phyloP scores from a whole-genome alignment of 2,329 filamentous ascomycete species.

The Rutstroemia sp. region DNA sequence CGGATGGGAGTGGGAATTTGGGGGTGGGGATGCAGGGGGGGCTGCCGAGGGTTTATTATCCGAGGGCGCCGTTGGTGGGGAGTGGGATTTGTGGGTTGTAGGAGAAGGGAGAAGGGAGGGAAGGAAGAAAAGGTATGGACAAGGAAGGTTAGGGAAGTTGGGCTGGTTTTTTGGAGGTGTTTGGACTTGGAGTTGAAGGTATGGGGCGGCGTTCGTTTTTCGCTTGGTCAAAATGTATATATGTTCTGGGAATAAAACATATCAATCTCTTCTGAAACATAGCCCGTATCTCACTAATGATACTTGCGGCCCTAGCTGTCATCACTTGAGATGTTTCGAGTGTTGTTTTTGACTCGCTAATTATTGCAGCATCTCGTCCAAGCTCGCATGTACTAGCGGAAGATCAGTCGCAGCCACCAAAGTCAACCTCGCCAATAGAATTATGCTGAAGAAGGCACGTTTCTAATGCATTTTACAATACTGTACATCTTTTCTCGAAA shows the following conservation, averaged over 20 bases:
- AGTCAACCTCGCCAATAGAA: too few relatives aligned
- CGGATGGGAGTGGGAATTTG: constrained; percentile 37
- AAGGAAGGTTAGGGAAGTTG: too few relatives aligned
- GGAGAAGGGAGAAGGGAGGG: neutral
- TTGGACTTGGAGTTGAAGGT: too few relatives aligned
- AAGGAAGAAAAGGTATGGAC: neutral
- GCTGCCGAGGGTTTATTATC: constrained; percentile 37
- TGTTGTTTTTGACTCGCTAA: too few relatives aligned
- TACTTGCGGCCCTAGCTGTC: too few relatives aligned
- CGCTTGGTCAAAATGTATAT: too few relatives aligned
- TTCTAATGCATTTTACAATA: constrained; percentile 16
- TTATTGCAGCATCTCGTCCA: neutral
- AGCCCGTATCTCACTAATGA: too few relatives aligned
- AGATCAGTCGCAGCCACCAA: neutral
- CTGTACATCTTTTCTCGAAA: constrained; percentile 3
- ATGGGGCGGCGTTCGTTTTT: too few relatives aligned
- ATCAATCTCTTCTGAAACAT: too few relatives aligned
- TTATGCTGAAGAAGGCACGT: neutral
- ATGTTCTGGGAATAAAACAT: too few relatives aligned
- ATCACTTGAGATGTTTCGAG: too few relatives aligned
- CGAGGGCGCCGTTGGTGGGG: constrained; percentile 7
- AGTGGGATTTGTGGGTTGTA: constrained; percentile 8
- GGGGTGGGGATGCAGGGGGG: constrained; percentile 36
- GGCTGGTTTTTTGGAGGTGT: neutral
- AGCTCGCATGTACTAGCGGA: neutral